These are phyloP conservation scores for Rhizopus delemar DNA, from an alignment of 371 early-diverging fungal species.

Conservation along the genomic window DNA sequence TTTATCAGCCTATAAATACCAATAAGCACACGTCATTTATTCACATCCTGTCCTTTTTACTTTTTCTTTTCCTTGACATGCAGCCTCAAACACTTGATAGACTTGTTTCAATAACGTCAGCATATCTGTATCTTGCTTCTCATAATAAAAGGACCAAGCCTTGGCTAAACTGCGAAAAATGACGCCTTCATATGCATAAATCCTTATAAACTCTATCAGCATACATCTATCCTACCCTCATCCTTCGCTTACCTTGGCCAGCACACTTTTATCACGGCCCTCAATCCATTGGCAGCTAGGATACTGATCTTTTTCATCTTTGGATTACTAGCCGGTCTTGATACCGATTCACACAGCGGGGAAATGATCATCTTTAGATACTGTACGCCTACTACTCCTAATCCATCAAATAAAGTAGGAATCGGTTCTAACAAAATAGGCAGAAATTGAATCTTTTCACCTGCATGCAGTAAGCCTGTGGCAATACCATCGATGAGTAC, in stretches of 20 bases:
- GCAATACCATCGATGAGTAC: conserved; percentile 37
- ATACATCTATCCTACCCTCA: not conserved
- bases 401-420: conserved; percentile 20
- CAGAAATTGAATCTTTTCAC: conserved; percentile 24
- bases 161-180: conserved; percentile 31
- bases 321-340: conserved; percentile 8
- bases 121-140: conserved; percentile 19
- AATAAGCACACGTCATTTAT: not conserved
- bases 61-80: conserved; percentile 25
- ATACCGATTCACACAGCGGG: conserved; percentile 13
- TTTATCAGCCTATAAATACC: conserved; percentile 13
- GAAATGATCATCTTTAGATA: conserved; percentile 38
- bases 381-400: conserved; percentile 27
- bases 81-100: conserved; percentile 21
- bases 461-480: conserved; percentile 27
- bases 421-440: conserved; percentile 25
- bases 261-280: conserved; percentile 25
- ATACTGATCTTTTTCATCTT: conserved; percentile 17
- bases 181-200: conserved; percentile 22
- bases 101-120: conserved; percentile 15
- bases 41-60: not conserved
- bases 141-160: conserved; percentile 28
- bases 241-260: conserved; percentile 41
- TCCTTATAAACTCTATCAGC: conserved; percentile 9
- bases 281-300: conserved; percentile 20